Base-by-base conservation (phyloP, 2,329 filamentous ascomycete genomes). In the Trichoderma lentiforme region DNA sequence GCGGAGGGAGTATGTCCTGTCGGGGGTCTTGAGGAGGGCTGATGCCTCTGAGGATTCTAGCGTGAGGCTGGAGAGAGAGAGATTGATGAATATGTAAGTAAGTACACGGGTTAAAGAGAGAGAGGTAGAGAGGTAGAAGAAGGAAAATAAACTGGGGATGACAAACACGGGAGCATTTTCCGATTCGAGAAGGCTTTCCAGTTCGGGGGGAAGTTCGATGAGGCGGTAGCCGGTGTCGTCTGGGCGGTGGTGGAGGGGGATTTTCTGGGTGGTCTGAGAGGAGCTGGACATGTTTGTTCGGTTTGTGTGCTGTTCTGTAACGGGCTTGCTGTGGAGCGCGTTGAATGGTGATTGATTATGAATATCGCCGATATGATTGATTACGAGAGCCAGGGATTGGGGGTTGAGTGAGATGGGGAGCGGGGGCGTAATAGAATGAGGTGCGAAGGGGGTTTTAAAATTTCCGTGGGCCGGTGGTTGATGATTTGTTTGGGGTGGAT, bases 121-220 rank as follows among this genome's bases (percentile, higher is more conserved):
- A 28, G 8, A 63, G n/a, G 12, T 8, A 47, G 6, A 36, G n/a
- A 70, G 6, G 26, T 7, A 62, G n/a, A 51, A n/a, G n/a, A 18
- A 47, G 43, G 15, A 18, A 47, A 8, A 21, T 21, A 21, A 21
- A 21, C 21, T 21, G 21, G 65, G 67, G 68, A 8, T 39, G 34
- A 82, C 85, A 77, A 80, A 89, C 88, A 84, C 80, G 12, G 88
- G 87, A 30, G 88, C 83, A 56, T 83, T 78, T 18, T 85, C 82
- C 9, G 87, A 85, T 77, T 89, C 86, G 56, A 91, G 84, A 6
- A 88, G 81, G 24, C 83, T 81, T 62, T 87, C 83, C 9, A 91
- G 82, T 71, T 90, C 89, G 0, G 87, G 82, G 1, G 89, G 88
- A 3, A 91, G 84, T 78, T 91, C 89, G 66, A 91, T 82, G 70